Conservation (phyloP, 2,329 filamentous ascomycete species). For the Colletotrichum navitas region DNA sequence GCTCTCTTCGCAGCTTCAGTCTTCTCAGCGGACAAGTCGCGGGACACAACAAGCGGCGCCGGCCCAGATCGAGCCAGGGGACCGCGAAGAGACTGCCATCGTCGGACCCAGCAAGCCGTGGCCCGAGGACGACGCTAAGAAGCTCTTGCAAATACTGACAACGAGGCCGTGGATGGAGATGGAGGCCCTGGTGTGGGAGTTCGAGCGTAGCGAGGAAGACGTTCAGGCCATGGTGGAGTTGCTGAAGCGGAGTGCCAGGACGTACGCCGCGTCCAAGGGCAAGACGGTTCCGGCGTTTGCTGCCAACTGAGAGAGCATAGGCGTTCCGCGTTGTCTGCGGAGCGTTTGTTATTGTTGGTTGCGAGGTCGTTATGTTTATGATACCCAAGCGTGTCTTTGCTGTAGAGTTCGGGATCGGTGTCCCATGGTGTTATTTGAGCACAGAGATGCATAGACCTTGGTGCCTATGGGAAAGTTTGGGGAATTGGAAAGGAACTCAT, state of each 20-base stretch:
- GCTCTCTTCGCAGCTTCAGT: background rate
- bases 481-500: background rate
- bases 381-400: slow-evolving; percentile 26
- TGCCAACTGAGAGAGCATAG: background rate
- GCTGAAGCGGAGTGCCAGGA: slow-evolving; percentile 31
- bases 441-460: too few species aligned
- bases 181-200: slow-evolving; percentile 15
- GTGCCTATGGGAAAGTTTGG: background rate
- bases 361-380: slow-evolving; percentile 18
- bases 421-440: background rate
- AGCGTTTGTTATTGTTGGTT: slow-evolving; percentile 1
- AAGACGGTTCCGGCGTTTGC: slow-evolving; percentile 30
- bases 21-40: background rate
- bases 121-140: slow-evolving; percentile 11
- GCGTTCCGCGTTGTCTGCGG: background rate
- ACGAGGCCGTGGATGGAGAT: background rate
- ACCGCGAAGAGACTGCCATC: background rate
- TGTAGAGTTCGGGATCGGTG: background rate
- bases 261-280: slow-evolving; percentile 8
- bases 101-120: slow-evolving; percentile 20
- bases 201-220: slow-evolving; percentile 16
- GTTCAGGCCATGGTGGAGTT: slow-evolving; percentile 20
- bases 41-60: background rate
- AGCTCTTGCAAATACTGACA: slow-evolving; percentile 18
- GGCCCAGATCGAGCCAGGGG: background rate